These are phyloP conservation scores for Earliella scabrosa DNA, from an alignment of 1,284 basidiomycete species.

Conservation along the genomic window DNA sequence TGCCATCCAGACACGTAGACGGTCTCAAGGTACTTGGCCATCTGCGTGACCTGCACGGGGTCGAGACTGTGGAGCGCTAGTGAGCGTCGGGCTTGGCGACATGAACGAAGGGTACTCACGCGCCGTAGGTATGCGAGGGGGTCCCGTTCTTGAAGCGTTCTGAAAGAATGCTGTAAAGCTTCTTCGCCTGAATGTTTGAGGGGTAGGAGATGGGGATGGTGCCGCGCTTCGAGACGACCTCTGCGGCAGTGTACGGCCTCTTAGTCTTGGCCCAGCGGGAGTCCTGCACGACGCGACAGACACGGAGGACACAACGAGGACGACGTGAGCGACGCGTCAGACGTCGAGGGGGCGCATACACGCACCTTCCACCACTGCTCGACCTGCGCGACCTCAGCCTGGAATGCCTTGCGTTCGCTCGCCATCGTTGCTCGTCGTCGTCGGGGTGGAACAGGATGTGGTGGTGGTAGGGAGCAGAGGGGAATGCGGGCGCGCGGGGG, in stretches of 20 bases:
- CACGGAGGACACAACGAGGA: not conserved
- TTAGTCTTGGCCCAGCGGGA: constrained; percentile 86
- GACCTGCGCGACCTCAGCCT: constrained; percentile 47
- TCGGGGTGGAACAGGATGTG: not conserved
- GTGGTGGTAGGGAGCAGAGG: not conserved
- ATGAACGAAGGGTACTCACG: constrained; percentile 62
- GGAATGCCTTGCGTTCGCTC: constrained; percentile 49
- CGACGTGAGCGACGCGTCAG: not conserved
- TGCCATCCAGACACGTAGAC: constrained; percentile 99
- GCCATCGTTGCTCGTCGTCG: constrained; percentile 41
- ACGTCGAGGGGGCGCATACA: constrained; percentile 11
- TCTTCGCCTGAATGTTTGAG: constrained; percentile 86
- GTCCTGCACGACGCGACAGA: constrained; percentile 49
- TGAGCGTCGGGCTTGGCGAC: not conserved
- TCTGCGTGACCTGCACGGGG: constrained; percentile 96
- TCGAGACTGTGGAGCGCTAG: constrained; percentile 70
- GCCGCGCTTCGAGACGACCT: constrained; percentile 95
- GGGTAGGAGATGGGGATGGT: constrained; percentile 88
- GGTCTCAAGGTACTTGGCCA: constrained; percentile 98
- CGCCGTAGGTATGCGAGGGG: constrained; percentile 95
- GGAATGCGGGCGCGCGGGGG: constrained; percentile 6
- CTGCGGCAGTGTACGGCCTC: constrained; percentile 91
- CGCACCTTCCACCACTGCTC: constrained; percentile 91
- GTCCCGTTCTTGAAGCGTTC: constrained; percentile 74
- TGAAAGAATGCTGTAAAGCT: constrained; percentile 77